Base-by-base conservation (phyloP, 177 flowering plant genomes). In the Vitis hybrid region DNA sequence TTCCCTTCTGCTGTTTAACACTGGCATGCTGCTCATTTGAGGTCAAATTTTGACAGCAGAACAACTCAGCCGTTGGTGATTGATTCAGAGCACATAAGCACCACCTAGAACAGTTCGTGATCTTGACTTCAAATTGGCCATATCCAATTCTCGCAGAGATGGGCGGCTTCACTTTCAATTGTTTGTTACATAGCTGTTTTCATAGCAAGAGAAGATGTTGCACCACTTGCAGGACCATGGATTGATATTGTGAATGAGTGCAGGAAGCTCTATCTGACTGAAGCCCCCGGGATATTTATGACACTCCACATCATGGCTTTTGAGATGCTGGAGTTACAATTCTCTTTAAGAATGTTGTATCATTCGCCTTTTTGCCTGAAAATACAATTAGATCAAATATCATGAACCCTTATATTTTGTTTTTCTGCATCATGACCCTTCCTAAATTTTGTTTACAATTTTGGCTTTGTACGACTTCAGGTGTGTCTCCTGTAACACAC, bases 161-260 rank as follows among this genome's bases (percentile, higher is more conserved):
- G 86, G 85, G 84, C 1, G 81, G 84, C 40, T 64, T 64, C 65
- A 68, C 81, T 9, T 74, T 78, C 8, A 35, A 75, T 32, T 82
- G 85, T 8, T 30, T 58, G 12, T 21, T 1, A 21, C 1, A 21
- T 21, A 21, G 21, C 21, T 21, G 21, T 21, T 21, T 21, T 21
- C 1, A 21, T 21, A 21, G 21, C 21, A 21, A 21, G 21, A 21
- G 21, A 21, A 21, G 21, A 21, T 21, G 21, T 52, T 61, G 73
- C 74, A n/a, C 35, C 32, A 2, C 72, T 79, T 6, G 86, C 82
- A 40, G 78, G 76, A 51, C 75, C 80, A 11, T 62, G 84, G 77
- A 72, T 80, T n/a, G 71, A 80, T 62, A 62, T 79, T 60, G 83
- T 85, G 40, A 83, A 80, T 66, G 72, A 82, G 61, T 83, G 83